phyloP scores from a whole-genome alignment of 73 alveolate genomes.

The Paramecium caudatum region DNA sequence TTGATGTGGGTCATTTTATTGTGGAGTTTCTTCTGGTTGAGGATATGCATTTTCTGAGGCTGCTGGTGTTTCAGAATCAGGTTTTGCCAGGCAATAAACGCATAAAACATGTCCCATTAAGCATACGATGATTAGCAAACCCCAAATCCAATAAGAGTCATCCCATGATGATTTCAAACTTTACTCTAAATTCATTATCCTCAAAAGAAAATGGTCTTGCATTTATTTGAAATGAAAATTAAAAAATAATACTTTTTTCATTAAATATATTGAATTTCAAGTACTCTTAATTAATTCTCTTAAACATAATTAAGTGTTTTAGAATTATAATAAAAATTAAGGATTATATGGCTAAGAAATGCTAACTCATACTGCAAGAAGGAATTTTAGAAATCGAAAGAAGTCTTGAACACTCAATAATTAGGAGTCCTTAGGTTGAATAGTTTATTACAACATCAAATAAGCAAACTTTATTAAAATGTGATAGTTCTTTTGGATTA shows the following conservation, averaged over 20 bases:
- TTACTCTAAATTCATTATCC: slow-evolving; percentile 32
- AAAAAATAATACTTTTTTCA: neutral
- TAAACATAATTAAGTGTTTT: too few relatives aligned
- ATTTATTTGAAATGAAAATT: neutral
- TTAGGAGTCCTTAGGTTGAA: slow-evolving; percentile 13
- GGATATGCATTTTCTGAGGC: neutral
- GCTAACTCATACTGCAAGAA: neutral
- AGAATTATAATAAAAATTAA: too few relatives aligned
- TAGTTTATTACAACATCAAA: slow-evolving; percentile 17
- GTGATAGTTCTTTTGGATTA: slow-evolving; percentile 26
- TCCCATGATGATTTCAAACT: slow-evolving; percentile 1
- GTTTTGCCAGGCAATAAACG: slow-evolving; percentile 1
- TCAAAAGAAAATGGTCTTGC: slow-evolving; percentile 31
- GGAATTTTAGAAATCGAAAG: slow-evolving; percentile 2
- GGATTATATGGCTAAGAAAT: slow-evolving; percentile 31
- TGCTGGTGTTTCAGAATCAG: slow-evolving; percentile 13
- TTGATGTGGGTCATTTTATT: neutral
- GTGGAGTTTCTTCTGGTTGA: neutral
- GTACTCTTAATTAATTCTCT: too few relatives aligned
- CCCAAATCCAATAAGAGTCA: slow-evolving; percentile 28
- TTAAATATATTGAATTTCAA: neutral
- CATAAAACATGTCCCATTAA: slow-evolving; percentile 18
- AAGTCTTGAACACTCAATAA: slow-evolving; percentile 19
- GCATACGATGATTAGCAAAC: neutral
- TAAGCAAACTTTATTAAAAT: slow-evolving; percentile 32